These are phyloP conservation scores for Amanita brunnescens DNA, from an alignment of 768 basidiomycete species.

Conservation along the genomic window DNA sequence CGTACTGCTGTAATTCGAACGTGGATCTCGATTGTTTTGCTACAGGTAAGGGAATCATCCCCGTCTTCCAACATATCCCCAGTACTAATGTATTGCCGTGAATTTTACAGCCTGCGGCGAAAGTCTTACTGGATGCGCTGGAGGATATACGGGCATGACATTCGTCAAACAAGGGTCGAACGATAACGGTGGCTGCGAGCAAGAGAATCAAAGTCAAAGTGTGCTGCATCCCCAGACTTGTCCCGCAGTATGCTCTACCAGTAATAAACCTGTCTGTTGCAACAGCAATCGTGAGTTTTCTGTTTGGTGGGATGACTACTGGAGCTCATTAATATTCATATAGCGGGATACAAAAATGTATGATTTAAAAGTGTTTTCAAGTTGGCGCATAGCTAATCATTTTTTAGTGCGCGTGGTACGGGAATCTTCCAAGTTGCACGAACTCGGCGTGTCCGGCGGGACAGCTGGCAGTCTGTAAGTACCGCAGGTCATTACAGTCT, in stretches of 20 bases:
- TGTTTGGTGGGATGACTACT: background rate
- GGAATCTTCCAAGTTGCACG: background rate
- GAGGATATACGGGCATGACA: constrained; percentile 8
- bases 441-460: constrained; percentile 1
- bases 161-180: constrained; percentile 10
- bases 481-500: background rate
- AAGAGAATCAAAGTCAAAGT: background rate
- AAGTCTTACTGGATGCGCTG: constrained; percentile 3
- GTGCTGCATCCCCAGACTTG: constrained; percentile 1
- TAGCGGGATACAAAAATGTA: constrained; percentile 1
- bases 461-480: constrained; percentile 15
- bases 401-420: background rate
- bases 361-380: background rate
- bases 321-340: background rate
- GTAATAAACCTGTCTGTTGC: constrained; percentile 12
- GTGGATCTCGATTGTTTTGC: constrained; percentile 11
- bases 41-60: background rate
- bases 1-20: constrained; percentile 15
- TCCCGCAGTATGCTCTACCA: constrained; percentile 9
- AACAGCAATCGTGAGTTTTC: constrained; percentile 5
- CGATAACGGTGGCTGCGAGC: constrained; percentile 12
- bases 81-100: background rate
- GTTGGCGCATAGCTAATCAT: background rate
- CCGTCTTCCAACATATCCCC: background rate
- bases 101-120: constrained; percentile 5